Conservation (phyloP, 192 early-diverging fungal genomes). For the Linnemannia hyalina region DNA sequence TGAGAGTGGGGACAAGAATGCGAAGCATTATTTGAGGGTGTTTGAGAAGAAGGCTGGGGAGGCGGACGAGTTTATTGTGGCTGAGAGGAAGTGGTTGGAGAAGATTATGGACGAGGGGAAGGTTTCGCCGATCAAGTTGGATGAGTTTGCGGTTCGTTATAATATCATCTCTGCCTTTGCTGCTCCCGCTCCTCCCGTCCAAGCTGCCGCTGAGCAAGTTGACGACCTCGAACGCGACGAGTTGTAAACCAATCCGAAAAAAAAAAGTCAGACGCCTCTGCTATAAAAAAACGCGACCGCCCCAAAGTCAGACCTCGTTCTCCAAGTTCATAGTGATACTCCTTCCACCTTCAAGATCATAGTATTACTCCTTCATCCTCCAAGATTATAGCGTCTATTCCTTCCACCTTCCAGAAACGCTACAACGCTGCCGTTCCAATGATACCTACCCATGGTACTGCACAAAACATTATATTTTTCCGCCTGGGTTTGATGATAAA, state of each 20-base stretch:
- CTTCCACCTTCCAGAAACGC: background rate
- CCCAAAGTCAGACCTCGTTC: too few relatives aligned
- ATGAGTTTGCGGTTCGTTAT: conserved; percentile 83
- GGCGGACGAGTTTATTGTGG: conserved; percentile 76
- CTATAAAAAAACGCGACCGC: background rate
- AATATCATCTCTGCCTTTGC: conserved; percentile 79
- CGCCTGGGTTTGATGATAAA: background rate
- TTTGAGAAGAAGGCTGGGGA: conserved; percentile 87
- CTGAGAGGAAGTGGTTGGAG: conserved; percentile 80
- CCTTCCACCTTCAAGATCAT: background rate
- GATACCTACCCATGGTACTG: conserved; percentile 12
- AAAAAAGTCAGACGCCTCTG: background rate
- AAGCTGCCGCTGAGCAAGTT: background rate
- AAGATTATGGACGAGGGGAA: conserved; percentile 77
- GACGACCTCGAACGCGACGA: background rate
- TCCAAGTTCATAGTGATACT: too few relatives aligned
- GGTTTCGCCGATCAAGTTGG: conserved; percentile 75
- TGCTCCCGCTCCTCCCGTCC: background rate
- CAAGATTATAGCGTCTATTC: background rate
- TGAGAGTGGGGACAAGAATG: conserved; percentile 40
- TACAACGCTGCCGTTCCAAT: background rate
- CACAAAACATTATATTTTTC: background rate
- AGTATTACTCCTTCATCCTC: background rate
- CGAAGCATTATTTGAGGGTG: conserved; percentile 88
- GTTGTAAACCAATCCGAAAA: background rate